These are phyloP conservation scores for Phytophthora agathidicida DNA, from an alignment of 352 stramenopile genomes.

Conservation along the genomic window DNA sequence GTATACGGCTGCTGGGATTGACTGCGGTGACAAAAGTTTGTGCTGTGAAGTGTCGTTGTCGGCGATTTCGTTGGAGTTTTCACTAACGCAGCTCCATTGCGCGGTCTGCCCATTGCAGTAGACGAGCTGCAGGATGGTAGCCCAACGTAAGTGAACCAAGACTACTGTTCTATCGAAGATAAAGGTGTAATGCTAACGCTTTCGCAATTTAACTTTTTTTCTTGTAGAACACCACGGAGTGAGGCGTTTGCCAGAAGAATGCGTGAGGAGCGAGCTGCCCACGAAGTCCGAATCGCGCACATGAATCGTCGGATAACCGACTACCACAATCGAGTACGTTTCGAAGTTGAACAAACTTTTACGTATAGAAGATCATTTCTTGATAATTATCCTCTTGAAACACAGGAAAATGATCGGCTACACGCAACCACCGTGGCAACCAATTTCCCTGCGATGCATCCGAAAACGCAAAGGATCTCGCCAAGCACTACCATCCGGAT, in stretches of 20 bases:
- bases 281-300: constrained; percentile 71
- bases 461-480: constrained; percentile 74
- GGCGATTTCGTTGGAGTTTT: neutral
- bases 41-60: neutral
- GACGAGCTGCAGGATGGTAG: constrained; percentile 51
- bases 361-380: constrained; percentile 1
- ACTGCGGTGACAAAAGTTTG: constrained; percentile 62
- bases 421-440: constrained; percentile 68
- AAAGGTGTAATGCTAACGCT: neutral
- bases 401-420: constrained; percentile 65
- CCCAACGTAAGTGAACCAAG: constrained; percentile 41
- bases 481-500: constrained; percentile 65
- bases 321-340: constrained; percentile 68
- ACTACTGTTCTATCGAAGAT: neutral
- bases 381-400: neutral
- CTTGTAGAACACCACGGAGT: constrained; percentile 53
- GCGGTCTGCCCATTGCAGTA: constrained; percentile 12
- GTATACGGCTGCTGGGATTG: constrained; percentile 51
- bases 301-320: constrained; percentile 87
- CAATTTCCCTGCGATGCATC: constrained; percentile 85
- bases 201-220: neutral
- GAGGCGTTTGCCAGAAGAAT: constrained; percentile 61
- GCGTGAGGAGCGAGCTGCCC: constrained; percentile 57
- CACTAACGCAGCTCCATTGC: neutral
- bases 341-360: neutral